phyloP scores from a whole-genome alignment of 2,329 filamentous ascomycete species.

The Penicillium sumatraense region DNA sequence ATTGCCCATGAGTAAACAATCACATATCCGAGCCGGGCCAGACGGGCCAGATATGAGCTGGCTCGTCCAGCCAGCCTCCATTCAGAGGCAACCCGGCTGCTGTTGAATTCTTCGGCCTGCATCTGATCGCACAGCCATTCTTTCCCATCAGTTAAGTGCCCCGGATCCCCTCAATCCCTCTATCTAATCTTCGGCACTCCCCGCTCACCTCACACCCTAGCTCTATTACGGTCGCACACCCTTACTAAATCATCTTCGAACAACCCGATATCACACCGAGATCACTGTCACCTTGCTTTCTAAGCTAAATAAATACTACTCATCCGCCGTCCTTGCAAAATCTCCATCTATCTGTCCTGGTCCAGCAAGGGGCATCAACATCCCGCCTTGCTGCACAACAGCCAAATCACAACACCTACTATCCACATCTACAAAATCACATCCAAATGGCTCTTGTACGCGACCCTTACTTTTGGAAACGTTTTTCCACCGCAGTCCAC shows the following conservation, averaged over 20 bases:
- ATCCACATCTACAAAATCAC: too few relatives aligned
- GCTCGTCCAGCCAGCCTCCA: constrained; percentile 4
- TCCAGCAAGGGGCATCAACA: neutral
- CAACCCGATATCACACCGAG: neutral
- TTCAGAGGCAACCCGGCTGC: neutral
- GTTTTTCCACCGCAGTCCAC: constrained; percentile 63
- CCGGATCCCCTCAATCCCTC: neutral
- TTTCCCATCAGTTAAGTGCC: constrained; percentile 18
- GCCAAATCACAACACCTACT: neutral
- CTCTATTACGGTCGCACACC: neutral
- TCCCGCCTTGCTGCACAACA: neutral
- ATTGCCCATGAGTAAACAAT: neutral
- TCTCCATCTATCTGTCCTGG: too few relatives aligned
- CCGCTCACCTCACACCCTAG: neutral
- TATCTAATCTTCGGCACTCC: neutral
- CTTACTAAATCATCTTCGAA: neutral
- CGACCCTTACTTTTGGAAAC: constrained; percentile 65
- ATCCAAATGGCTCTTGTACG: constrained; percentile 57
- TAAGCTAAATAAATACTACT: too few relatives aligned
- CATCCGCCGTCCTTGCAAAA: too few relatives aligned
- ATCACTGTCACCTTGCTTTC: too few relatives aligned
- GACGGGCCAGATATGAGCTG: neutral
- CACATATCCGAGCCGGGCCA: constrained; percentile 9
- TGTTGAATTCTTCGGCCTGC: constrained; percentile 16
- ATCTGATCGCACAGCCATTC: constrained; percentile 12